A percentile compares a stretch with the other conserved stretches of the same genome.
Evolutionary conservation across 2,329 filamentous ascomycete genomes (phyloP).

Genomic region (Claviceps capensis): DNA sequence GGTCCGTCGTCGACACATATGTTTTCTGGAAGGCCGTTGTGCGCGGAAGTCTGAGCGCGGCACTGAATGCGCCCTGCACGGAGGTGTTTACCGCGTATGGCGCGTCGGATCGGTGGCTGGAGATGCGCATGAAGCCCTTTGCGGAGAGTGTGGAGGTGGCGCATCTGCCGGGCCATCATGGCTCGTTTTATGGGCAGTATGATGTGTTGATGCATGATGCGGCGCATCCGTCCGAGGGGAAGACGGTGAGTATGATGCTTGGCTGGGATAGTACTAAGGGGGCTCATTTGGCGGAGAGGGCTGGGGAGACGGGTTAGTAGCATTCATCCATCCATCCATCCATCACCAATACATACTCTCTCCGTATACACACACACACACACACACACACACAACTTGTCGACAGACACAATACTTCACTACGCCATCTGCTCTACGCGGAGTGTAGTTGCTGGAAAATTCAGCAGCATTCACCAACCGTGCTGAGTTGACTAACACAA

Average conservation of each 20-base stretch:
- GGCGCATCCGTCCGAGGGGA: constrained; percentile 15
- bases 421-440: too few species aligned
- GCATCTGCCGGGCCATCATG: constrained; percentile 17
- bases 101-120: constrained; percentile 17
- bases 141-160: constrained; percentile 11
- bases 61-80: constrained; percentile 23
- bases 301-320: constrained; percentile 16
- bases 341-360: background rate
- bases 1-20: constrained; percentile 15
- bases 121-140: constrained; percentile 17
- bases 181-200: constrained; percentile 20
- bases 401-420: too few species aligned
- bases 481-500: background rate
- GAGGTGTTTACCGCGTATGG: constrained; percentile 24
- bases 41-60: constrained; percentile 11
- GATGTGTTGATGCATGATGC: constrained; percentile 16
- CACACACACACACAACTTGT: too few species aligned
- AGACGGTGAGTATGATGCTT: constrained; percentile 20
- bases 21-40: constrained; percentile 12
- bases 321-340: background rate
- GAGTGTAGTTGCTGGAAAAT: too few species aligned
- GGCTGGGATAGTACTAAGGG: constrained; percentile 27
- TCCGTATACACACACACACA: too few species aligned
- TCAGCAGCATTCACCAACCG: background rate
- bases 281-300: constrained; percentile 21